These are phyloP conservation scores for Sporothrix inflata DNA, from an alignment of 2,329 filamentous ascomycete genomes.

Conservation along the genomic window DNA sequence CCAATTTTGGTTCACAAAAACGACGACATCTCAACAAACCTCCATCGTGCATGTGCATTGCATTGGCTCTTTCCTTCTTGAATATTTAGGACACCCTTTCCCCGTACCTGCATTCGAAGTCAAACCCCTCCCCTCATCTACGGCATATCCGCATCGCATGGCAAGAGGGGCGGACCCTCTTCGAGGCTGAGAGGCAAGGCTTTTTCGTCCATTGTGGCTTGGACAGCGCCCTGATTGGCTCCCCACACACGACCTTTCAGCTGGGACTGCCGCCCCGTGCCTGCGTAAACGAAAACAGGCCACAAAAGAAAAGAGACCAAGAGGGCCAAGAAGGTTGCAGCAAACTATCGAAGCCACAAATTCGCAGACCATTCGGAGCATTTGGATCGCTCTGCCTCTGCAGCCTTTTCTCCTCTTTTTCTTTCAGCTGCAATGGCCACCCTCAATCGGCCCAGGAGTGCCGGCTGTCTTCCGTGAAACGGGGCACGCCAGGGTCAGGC, in stretches of 20 bases:
- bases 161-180: not conserved
- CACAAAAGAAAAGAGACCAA: too few species aligned
- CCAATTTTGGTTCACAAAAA: not conserved
- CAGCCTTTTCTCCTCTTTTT: not conserved
- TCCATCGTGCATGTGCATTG: not conserved
- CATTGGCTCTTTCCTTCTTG: not conserved
- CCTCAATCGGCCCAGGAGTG: slow-evolving; percentile 14
- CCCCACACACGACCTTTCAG: slow-evolving; percentile 12
- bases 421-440: slow-evolving; percentile 24
- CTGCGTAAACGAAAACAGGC: not conserved
- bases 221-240: slow-evolving; percentile 24
- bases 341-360: not conserved
- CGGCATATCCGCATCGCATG: not conserved
- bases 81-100: not conserved
- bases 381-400: not conserved
- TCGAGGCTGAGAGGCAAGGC: slow-evolving; percentile 29
- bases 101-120: slow-evolving; percentile 15
- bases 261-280: slow-evolving; percentile 1
- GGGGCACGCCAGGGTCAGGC: not conserved
- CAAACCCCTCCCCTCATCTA: not conserved
- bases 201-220: slow-evolving; percentile 22
- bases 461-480: not conserved
- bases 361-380: not conserved
- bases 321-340: too few species aligned
- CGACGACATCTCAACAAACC: not conserved